These are phyloP conservation scores for Xylaria sp. DNA, from an alignment of 2,329 filamentous ascomycete genomes.

Conservation along the genomic window DNA sequence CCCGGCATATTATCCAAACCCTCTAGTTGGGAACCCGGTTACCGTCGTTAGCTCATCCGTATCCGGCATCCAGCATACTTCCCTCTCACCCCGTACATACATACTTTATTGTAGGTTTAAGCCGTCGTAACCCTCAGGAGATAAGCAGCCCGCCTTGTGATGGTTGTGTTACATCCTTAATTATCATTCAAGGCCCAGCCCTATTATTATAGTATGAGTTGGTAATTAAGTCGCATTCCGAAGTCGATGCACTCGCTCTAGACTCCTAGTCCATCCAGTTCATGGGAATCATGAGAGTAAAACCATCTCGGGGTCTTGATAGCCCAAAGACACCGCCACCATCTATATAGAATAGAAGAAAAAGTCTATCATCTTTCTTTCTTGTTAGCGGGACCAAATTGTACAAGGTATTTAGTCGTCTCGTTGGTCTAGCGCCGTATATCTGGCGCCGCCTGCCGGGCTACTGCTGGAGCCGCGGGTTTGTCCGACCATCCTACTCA, in stretches of 20 bases:
- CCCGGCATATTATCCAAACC: conserved; percentile 23
- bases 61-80: neutral
- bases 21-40: neutral
- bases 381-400: conserved; percentile 34
- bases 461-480: conserved; percentile 51
- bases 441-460: conserved; percentile 51
- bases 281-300: conserved; percentile 26
- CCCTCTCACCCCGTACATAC: neutral
- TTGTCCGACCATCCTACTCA: conserved; percentile 55
- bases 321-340: conserved; percentile 36
- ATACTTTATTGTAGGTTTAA: conserved; percentile 7
- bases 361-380: conserved; percentile 40
- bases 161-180: conserved; percentile 12
- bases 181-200: conserved; percentile 9
- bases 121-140: conserved; percentile 4
- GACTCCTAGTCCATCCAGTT: conserved; percentile 13
- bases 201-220: conserved; percentile 19
- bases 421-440: conserved; percentile 55
- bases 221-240: conserved; percentile 24
- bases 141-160: conserved; percentile 10
- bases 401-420: conserved; percentile 51
- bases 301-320: conserved; percentile 37
- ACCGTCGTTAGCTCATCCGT: conserved; percentile 6
- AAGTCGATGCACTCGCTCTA: conserved; percentile 19
- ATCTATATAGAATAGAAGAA: conserved; percentile 43